Evolutionary conservation across 2,329 filamentous ascomycete genomes (phyloP).

Genomic region (Penicillium verrucosum): DNA sequence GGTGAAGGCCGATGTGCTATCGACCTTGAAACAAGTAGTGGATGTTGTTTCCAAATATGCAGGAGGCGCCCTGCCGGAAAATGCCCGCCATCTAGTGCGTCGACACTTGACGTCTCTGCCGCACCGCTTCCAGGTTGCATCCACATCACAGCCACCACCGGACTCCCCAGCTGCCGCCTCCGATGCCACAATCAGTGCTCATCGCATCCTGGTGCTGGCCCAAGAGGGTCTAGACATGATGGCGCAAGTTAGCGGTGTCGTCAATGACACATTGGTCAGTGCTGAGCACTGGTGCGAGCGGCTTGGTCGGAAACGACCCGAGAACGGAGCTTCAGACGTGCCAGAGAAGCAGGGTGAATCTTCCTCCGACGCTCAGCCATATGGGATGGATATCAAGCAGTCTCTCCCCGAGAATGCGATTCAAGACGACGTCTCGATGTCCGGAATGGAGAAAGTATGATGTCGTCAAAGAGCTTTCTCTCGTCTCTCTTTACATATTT

Average conservation of each 20-base stretch:
- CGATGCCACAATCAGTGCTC: constrained; percentile 58
- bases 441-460: constrained; percentile 32
- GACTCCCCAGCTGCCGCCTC: constrained; percentile 35
- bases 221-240: constrained; percentile 94
- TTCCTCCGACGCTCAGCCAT: constrained; percentile 16
- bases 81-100: constrained; percentile 78
- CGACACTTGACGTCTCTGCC: constrained; percentile 81
- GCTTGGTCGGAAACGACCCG: constrained; percentile 55
- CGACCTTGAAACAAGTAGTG: constrained; percentile 75
- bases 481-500: constrained; percentile 2
- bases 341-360: constrained; percentile 21
- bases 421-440: constrained; percentile 36
- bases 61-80: constrained; percentile 85
- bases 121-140: constrained; percentile 74
- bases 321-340: constrained; percentile 23
- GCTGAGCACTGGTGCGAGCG: constrained; percentile 89
- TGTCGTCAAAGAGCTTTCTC: background rate
- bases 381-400: constrained; percentile 30
- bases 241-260: constrained; percentile 79
- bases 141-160: constrained; percentile 44
- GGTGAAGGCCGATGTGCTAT: constrained; percentile 68
- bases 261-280: constrained; percentile 84
- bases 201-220: constrained; percentile 78
- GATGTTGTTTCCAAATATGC: constrained; percentile 84
- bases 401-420: constrained; percentile 17